Conservation (phyloP, 345 rosid species). For the Camelina neglecta region DNA sequence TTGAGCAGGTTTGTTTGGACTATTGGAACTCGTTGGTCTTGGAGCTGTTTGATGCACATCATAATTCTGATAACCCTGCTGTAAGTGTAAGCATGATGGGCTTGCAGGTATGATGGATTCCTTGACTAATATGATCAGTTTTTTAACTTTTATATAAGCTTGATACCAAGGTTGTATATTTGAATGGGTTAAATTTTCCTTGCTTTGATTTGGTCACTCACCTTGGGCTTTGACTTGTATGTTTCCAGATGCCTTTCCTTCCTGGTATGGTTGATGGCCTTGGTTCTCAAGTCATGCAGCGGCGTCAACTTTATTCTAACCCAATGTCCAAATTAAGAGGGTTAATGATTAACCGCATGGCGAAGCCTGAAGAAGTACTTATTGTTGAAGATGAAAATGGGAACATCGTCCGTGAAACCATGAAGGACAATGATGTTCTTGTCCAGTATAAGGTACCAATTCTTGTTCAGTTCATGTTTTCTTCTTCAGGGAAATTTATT, state of each 20-base stretch:
- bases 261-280: slow-evolving; percentile 86
- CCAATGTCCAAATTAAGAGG: slow-evolving; percentile 92
- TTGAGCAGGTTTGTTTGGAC: slow-evolving; percentile 92
- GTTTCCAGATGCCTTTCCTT: slow-evolving; percentile 68
- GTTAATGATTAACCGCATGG: slow-evolving; percentile 98
- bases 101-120: slow-evolving; percentile 62
- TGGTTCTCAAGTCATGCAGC: slow-evolving; percentile 75
- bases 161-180: background rate
- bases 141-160: background rate
- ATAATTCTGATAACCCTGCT: slow-evolving; percentile 83
- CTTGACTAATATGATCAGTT: slow-evolving; percentile 4
- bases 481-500: slow-evolving; percentile 11
- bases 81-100: slow-evolving; percentile 75
- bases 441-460: slow-evolving; percentile 88
- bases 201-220: slow-evolving; percentile 36
- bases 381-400: slow-evolving; percentile 99
- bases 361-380: slow-evolving; percentile 97
- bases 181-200: slow-evolving; percentile 5
- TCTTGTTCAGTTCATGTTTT: slow-evolving; percentile 7
- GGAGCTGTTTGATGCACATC: slow-evolving; percentile 89
- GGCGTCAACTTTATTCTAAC: slow-evolving; percentile 85
- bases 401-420: slow-evolving; percentile 94
- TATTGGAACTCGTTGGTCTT: slow-evolving; percentile 93
- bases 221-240: slow-evolving; percentile 25
- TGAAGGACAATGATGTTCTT: slow-evolving; percentile 99